Evolutionary conservation across 2,329 filamentous ascomycete species (phyloP), one percentile per base, ranked within the genome.

Genomic region (Dactylella cylindrospora): DNA sequence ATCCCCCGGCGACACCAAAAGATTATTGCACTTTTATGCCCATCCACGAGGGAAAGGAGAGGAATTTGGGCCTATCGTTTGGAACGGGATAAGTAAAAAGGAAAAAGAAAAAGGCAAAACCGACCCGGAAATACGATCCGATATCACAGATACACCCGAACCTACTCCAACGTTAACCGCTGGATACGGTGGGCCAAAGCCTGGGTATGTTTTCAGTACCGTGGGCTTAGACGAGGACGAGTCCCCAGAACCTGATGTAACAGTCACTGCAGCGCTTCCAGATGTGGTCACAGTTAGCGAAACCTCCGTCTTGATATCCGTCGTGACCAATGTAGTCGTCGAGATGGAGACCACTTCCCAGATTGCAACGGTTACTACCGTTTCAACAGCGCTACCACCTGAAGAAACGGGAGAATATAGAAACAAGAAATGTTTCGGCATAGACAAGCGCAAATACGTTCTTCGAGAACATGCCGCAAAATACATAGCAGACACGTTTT

Each of bases 171-270:
- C 13, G 8, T 25, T 25, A 25, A 3, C 36, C 13, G 12, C 36
- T 25, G 36, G 26, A 33, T 12, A 19, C 22, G 41, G n/a, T 8
- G 26, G 15, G 1, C 44, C 44, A 19, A 38, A 38, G 20, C 44
- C 44, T 17, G 44, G 44, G 5, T 49, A 25, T 19, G 44, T 49
- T 3, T 38, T 33, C 6, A 49, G 19, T 7, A 49, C 44, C 5
- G 10, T 13, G 23, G 9, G 5, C 20, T 13, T 49, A 6, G n/a
- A 5, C n/a, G 20, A 40, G 13, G 19, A 23, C 3, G 19, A 20
- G n/a, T 2, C 20, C 10, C 3, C 12, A 5, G 15, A 9, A 19
- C n/a, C 20, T 12, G 10, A 25, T 26, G 29, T 36, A 15, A 25
- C 20, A 26, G 36, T 22, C 2, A 15, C 36, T 2, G 36, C 43